Base-by-base conservation (phyloP, 257 asterid genomes). In the Gentiana dahurica region DNA sequence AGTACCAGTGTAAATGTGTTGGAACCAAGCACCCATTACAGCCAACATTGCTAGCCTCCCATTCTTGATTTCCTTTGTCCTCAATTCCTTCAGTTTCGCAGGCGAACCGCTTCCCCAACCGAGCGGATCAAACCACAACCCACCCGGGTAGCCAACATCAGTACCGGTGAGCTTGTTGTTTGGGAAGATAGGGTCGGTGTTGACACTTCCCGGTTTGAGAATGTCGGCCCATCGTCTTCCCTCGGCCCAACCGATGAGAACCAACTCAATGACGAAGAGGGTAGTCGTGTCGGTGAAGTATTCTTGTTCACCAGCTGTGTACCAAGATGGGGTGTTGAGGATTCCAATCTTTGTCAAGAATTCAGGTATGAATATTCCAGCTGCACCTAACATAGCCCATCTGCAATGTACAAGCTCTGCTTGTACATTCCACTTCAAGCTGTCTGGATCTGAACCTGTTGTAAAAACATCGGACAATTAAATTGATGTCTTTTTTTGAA, bases 311-410 rank as follows among this genome's bases (percentile, higher is more conserved):
- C 98, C 97, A 6, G 98, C 98, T 3, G 82, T 72, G 94, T 92
- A 92, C 98, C 97, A 92, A n/a, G 98, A 88, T 12, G 98, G 98
- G 8, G 95, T 92, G 80, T 80, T 92, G 4, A 92, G 88, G 62
- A 92, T 65, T 7, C 98, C 97, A 3, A 92, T 51, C 82, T 92
- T 92, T 64, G 98, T 92, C 1, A 92, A 86, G 68, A 85, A 78
- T 61, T 92, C 98, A 0, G 98, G 98, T 70, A 92, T 92, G 84
- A 88, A 91, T 36, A 92, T 92, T 11, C 98, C 98, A 1, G 98
- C 98, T 1, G 97, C 98, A 0, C 97, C 98, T 51, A 92, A 59
- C 98, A 88, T 92, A 34, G 98, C 98, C 98, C 98, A 88, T 66
- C 98, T 70, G 89, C 89, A 76, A 82, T 91, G 98, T 0, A 92